These are phyloP conservation scores for Lecanoromycetidae sp. DNA, from an alignment of 2,329 filamentous ascomycete species.

Conservation along the genomic window DNA sequence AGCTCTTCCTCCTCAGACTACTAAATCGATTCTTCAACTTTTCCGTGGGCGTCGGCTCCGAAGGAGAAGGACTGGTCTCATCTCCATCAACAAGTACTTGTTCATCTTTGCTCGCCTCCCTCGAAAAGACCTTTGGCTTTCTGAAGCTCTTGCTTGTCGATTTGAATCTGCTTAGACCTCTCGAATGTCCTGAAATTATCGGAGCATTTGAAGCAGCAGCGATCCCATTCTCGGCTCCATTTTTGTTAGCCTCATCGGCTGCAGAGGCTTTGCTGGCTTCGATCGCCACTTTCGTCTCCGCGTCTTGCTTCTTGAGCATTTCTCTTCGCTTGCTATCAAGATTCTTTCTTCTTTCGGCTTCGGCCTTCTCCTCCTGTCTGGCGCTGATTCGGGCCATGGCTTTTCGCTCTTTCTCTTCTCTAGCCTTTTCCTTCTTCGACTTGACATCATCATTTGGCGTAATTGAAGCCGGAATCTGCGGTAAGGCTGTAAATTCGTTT, in stretches of 20 bases:
- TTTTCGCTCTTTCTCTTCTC: conserved; percentile 47
- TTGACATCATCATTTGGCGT: conserved; percentile 51
- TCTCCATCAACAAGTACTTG: conserved; percentile 22
- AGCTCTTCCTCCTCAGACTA: conserved; percentile 33
- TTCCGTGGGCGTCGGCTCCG: conserved; percentile 10
- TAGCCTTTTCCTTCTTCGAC: conserved; percentile 54
- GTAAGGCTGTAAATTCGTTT: conserved; percentile 13
- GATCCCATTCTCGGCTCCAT: conserved; percentile 19
- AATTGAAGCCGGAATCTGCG: conserved; percentile 24
- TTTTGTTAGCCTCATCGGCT: conserved; percentile 38
- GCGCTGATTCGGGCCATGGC: conserved; percentile 39
- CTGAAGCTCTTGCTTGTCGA: conserved; percentile 68
- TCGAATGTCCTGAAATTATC: too few relatives aligned
- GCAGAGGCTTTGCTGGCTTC: conserved; percentile 55
- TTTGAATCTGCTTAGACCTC: conserved; percentile 52
- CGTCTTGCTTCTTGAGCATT: conserved; percentile 45
- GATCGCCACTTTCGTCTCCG: conserved; percentile 51
- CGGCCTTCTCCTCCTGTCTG: conserved; percentile 47
- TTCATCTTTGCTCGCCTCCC: conserved; percentile 22
- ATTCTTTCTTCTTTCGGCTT: conserved; percentile 41
- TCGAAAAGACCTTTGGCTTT: conserved; percentile 17
- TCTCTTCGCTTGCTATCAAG: conserved; percentile 46
- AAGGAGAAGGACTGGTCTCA: background rate
- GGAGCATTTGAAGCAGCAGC: background rate
- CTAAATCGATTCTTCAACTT: conserved; percentile 30